phyloP scores from a whole-genome alignment of 768 basidiomycete genomes.

The Mycena leptocephala region DNA sequence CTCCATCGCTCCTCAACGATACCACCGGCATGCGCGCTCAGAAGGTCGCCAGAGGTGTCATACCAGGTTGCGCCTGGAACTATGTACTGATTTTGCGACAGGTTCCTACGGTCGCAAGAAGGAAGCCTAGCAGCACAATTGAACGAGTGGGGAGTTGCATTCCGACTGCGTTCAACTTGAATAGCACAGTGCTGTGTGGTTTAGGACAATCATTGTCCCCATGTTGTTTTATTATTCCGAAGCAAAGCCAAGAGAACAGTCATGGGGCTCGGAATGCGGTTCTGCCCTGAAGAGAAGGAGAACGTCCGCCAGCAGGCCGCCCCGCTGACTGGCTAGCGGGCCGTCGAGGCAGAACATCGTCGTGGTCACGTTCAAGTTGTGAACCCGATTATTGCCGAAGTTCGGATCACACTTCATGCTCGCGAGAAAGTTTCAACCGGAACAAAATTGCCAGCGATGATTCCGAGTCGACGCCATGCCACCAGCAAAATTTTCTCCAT shows the following conservation, averaged over 20 bases:
- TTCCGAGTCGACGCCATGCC: no score
- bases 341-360: no score
- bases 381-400: no score
- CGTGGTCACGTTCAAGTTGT: no score
- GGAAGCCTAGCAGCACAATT: not conserved
- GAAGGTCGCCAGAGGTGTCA: slow-evolving; percentile 43
- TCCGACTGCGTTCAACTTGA: not conserved
- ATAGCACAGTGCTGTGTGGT: no score
- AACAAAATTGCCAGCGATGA: no score
- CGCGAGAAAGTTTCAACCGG: no score
- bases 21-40: slow-evolving; percentile 46
- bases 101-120: not conserved
- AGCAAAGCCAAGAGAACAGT: not conserved
- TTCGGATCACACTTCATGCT: no score
- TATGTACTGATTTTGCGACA: slow-evolving; percentile 42
- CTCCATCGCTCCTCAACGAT: slow-evolving; percentile 43
- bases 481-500: no score
- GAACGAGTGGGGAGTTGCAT: not conserved
- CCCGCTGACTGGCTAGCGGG: no score
- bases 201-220: no score
- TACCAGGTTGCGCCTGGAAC: slow-evolving; percentile 49
- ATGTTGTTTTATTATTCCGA: not conserved
- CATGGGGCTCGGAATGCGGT: not conserved
- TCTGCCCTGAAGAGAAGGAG: not conserved
- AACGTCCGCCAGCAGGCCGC: no score